Base-by-base conservation (phyloP, 257 asterid genomes). In the Penstemon barbatus region DNA sequence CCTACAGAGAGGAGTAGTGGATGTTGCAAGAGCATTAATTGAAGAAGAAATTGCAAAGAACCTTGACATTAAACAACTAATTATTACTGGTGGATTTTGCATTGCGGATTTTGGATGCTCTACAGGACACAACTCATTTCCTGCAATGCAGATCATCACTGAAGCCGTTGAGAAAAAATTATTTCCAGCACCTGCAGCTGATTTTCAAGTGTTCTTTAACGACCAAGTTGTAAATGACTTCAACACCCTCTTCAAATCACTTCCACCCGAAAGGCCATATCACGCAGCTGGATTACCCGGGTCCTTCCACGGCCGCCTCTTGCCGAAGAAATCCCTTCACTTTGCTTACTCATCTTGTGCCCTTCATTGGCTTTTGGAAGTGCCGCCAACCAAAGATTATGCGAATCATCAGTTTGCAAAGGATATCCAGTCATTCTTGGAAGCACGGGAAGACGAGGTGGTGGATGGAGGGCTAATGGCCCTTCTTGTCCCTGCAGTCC, bases 31-130 rank as follows among this genome's bases (percentile, higher is more conserved):
- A 19, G 61, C 74, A n/a, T 51, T 71, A 3, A 55, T 77, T 4
- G 76, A 75, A 72, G 77, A 77, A 54, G 80, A 69, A 67, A 74
- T 81, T 2, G 66, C 76, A 18, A 48, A 6, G 12, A 71, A 77
- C 19, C 74, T 77, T 4, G 72, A 77, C 12, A 25, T 69, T 5
- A 36, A 42, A 18, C 75, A 53, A 5, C 71, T 62, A 25, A 25
- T 25, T 49, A 57, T 52, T 11, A 43, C 74, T 12, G 18, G 72
- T 60, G 38, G 46, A 38, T 75, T 78, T 44, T 18, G 72, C 1
- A 75, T 81, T 49, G 92, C 84, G 33, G 89, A 83, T 52, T 82
- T 81, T 10, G 92, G 92, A 45, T 81, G 89, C 65, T 83, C 85
- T 10, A 76, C 80, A 4, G 94, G 90, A 6, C 75, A 70, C 12